Evolutionary conservation across 2,329 filamentous ascomycete genomes (phyloP), one percentile per base, ranked within the genome.

Genomic region (Coleophoma cylindrospora): DNA sequence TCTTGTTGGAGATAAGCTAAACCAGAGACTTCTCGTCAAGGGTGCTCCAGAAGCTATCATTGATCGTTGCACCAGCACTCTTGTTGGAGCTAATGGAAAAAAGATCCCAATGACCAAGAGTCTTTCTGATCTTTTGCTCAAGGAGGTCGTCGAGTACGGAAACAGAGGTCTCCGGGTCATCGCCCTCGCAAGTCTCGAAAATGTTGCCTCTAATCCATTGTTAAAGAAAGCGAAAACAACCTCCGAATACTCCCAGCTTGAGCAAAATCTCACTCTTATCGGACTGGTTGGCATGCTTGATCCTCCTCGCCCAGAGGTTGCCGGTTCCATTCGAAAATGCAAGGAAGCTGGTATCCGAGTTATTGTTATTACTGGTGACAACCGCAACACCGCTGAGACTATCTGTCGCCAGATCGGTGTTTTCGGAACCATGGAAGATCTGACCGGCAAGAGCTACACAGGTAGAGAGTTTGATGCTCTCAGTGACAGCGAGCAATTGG

Each of bases 321-420:
- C 87, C 47, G 79, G 74, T 46, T 94, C 94, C 44, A 95, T 99
- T 61, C 77, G 78, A 64, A 88, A 95, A 69, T 99, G 94, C 72
- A 89, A 86, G 69, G 84, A 89, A 55, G 94, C 94, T 59, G 94
- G 94, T 60, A 97, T 99, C 62, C 87, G 94, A 54, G 90, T 99
- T 45, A 90, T 99, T 60, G 94, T 99, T 57, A 96, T 99, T 69
- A 99, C 94, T 48, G 94, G 94, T 64, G 94, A 99, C 72, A 99
- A 96, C 74, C 91, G 87, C 66, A 95, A 95, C 74, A 99, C 94
- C 3, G 94, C 94, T 9, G 94, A 99, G 74, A 92, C 90, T 54
- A 96, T 99, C 66, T 99, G 94, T 74, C 87, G 92, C 62, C 88
- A 96, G 69, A 99, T 99, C 67, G 94, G 94, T 54, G 85, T 99